These are phyloP conservation scores for Jatropha curcas DNA, from an alignment of 345 rosid genomes.

Conservation along the genomic window DNA sequence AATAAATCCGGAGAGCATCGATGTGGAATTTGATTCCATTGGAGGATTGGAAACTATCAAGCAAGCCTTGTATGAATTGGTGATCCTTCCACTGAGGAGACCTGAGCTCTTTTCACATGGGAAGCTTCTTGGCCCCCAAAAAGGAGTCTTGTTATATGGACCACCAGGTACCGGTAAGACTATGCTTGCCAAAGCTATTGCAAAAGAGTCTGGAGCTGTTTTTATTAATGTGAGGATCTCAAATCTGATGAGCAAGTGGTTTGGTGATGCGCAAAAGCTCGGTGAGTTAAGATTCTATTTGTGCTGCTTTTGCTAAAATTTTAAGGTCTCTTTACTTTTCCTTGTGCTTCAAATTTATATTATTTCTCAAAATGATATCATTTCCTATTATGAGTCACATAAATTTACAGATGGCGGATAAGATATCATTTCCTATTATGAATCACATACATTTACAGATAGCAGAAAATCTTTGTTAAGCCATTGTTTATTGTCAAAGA, in stretches of 20 bases:
- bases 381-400: too few species aligned
- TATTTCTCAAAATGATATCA: not conserved
- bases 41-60: conserved; percentile 87
- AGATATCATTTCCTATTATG: too few species aligned
- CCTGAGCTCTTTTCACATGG: conserved; percentile 91
- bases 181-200: conserved; percentile 98
- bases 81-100: conserved; percentile 81
- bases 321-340: not conserved
- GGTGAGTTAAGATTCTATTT: conserved; percentile 48
- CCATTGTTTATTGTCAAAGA: not conserved
- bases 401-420: too few species aligned
- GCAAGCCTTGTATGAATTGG: conserved; percentile 80
- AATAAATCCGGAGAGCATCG: conserved; percentile 87
- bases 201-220: conserved; percentile 96
- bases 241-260: conserved; percentile 97
- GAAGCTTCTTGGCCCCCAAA: conserved; percentile 96
- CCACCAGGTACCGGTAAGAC: conserved; percentile 99
- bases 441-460: too few species aligned
- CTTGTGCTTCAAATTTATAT: not conserved
- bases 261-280: conserved; percentile 98
- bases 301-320: not conserved
- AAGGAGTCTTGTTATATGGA: conserved; percentile 89
- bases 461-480: not conserved
- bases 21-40: conserved; percentile 87
- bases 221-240: conserved; percentile 88